Evolutionary conservation across 2,329 filamentous ascomycete genomes (phyloP).

Genomic region (Aotearoamyces nothofagi): DNA sequence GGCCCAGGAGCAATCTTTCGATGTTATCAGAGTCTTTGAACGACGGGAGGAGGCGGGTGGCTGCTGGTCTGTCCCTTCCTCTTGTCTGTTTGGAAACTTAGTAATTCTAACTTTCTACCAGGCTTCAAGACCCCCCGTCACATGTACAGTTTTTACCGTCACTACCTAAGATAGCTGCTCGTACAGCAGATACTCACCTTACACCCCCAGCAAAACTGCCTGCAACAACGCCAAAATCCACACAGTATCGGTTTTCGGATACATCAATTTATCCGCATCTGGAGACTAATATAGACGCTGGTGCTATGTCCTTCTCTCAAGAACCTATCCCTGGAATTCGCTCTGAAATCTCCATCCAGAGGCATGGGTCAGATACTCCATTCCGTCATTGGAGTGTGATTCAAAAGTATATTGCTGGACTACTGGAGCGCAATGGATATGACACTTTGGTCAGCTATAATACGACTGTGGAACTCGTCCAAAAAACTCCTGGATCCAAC

Average conservation of each 20-base stretch:
- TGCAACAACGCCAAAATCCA: slow-evolving; percentile 24
- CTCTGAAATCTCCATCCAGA: slow-evolving; percentile 24
- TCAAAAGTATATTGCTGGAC: slow-evolving; percentile 32
- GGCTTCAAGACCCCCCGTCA: slow-evolving; percentile 26
- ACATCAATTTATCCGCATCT: slow-evolving; percentile 45
- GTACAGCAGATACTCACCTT: slow-evolving; percentile 33
- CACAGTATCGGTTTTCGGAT: slow-evolving; percentile 35
- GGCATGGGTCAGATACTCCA: slow-evolving; percentile 40
- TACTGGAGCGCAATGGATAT: slow-evolving; percentile 38
- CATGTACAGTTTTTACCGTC: slow-evolving; percentile 23
- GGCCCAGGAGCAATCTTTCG: slow-evolving; percentile 40
- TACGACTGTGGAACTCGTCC: slow-evolving; percentile 44
- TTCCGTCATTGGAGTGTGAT: slow-evolving; percentile 47
- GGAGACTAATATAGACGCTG: slow-evolving; percentile 47
- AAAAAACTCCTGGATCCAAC: slow-evolving; percentile 25
- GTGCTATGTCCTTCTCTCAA: slow-evolving; percentile 44
- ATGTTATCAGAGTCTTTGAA: slow-evolving; percentile 46
- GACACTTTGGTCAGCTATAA: slow-evolving; percentile 34
- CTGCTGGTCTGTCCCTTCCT: slow-evolving; percentile 45
- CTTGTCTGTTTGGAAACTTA: too few species aligned
- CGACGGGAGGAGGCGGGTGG: slow-evolving; percentile 41
- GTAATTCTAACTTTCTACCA: too few species aligned
- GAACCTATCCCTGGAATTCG: slow-evolving; percentile 33
- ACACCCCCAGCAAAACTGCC: slow-evolving; percentile 32
- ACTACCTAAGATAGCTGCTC: slow-evolving; percentile 28